phyloP scores from a whole-genome alignment of 768 basidiomycete genomes.

The Atractiella rhizophila region DNA sequence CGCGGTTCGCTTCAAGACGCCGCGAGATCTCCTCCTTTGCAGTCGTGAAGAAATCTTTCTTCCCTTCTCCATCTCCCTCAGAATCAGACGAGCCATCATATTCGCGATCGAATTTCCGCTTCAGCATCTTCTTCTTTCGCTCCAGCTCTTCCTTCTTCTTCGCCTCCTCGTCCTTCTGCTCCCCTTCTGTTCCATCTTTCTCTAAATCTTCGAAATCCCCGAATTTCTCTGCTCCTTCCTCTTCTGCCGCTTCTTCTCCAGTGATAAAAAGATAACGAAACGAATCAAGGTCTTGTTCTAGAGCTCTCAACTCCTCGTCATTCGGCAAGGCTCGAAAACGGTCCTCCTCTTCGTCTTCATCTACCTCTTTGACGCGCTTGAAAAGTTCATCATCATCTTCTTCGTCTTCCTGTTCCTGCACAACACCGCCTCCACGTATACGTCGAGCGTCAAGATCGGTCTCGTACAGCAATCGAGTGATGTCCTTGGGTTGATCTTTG shows the following conservation, averaged over 20 bases:
- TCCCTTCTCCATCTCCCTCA: conserved; percentile 23
- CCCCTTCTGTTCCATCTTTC: conserved; percentile 21
- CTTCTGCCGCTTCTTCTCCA: conserved; percentile 27
- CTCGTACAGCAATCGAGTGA: conserved; percentile 65
- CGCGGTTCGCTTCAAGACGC: conserved; percentile 34
- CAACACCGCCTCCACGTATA: conserved; percentile 20
- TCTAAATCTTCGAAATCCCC: conserved; percentile 25
- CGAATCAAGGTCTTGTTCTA: conserved; percentile 72
- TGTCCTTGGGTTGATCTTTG: conserved; percentile 34
- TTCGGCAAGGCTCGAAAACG: conserved; percentile 19
- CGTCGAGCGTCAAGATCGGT: conserved; percentile 39
- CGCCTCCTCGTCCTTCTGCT: conserved; percentile 17
- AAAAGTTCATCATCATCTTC: conserved; percentile 52
- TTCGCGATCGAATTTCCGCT: conserved; percentile 86
- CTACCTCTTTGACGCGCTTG: conserved; percentile 22
- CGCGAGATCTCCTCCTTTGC: conserved; percentile 60
- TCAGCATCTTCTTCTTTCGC: conserved; percentile 68
- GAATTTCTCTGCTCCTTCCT: conserved; percentile 24
- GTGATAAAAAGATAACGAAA: conserved; percentile 79
- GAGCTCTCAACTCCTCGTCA: conserved; percentile 34
- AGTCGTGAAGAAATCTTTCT: conserved; percentile 67
- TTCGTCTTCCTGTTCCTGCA: conserved; percentile 17
- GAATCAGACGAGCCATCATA: conserved; percentile 60
- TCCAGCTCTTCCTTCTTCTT: conserved; percentile 31
- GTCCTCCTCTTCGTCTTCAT: conserved; percentile 13